Evolutionary conservation across 2,329 filamentous ascomycete genomes (phyloP).

Genomic region (Albifimbria verrucaria): DNA sequence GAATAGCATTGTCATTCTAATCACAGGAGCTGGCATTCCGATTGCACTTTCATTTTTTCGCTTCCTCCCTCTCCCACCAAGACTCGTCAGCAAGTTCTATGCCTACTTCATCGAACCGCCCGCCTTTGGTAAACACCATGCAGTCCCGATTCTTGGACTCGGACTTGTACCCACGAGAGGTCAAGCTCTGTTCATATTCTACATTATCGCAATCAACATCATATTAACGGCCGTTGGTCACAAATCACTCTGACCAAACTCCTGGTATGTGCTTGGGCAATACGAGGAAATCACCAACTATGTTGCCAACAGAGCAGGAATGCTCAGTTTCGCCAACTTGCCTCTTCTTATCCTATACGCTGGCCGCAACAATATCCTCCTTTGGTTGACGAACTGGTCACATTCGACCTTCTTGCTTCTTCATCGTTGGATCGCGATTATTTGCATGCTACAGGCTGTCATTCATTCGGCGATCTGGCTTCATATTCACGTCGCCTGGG

Average conservation of each 20-base stretch:
- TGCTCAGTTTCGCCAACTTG: constrained; percentile 35
- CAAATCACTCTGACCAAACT: constrained; percentile 19
- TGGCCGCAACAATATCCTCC: constrained; percentile 43
- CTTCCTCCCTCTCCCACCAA: constrained; percentile 12
- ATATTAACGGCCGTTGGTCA: constrained; percentile 28
- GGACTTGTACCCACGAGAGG: constrained; percentile 36
- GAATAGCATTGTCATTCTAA: background rate
- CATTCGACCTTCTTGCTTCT: constrained; percentile 45
- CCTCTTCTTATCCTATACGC: constrained; percentile 42
- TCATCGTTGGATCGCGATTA: constrained; percentile 45
- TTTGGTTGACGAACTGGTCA: constrained; percentile 47
- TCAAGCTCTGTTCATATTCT: constrained; percentile 39
- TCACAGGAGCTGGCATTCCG: constrained; percentile 7
- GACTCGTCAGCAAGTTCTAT: constrained; percentile 15
- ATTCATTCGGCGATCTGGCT: constrained; percentile 44
- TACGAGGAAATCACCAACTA: constrained; percentile 27
- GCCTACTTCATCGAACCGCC: constrained; percentile 25
- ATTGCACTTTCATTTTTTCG: constrained; percentile 13
- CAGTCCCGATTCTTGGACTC: constrained; percentile 17
- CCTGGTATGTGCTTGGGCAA: constrained; percentile 17
- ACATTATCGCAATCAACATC: constrained; percentile 35
- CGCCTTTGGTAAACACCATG: constrained; percentile 19
- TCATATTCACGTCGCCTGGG: constrained; percentile 10
- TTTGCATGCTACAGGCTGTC: constrained; percentile 41
- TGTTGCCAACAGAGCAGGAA: constrained; percentile 37